phyloP scores from a whole-genome alignment of 23 red algal genomes.

The Gracilaria caudata region DNA sequence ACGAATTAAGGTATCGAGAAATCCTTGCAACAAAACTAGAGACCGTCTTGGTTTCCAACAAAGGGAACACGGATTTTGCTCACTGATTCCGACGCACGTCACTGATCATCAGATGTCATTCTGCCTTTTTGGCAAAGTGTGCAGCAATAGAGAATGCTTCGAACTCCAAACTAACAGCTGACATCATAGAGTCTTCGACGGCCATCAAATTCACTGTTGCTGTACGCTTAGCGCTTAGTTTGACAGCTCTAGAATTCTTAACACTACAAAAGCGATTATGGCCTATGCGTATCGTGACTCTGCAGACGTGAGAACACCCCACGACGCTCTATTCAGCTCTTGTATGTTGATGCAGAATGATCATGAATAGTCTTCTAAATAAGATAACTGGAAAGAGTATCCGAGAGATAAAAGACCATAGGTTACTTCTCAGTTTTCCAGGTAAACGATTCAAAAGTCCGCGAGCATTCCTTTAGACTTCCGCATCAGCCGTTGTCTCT shows the following conservation, averaged over 20 bases:
- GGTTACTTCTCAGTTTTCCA: not conserved
- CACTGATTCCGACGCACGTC: no score
- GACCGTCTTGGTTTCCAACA: no score
- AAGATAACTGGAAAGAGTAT: no score
- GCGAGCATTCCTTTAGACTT: slow-evolving; percentile 65
- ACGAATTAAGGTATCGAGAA: no score
- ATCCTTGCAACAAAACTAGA: no score
- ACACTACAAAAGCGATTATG: not conserved
- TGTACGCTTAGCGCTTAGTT: not conserved
- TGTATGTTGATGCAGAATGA: not conserved
- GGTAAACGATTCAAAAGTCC: slow-evolving; percentile 7
- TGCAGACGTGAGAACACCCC: not conserved
- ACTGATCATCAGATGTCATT: no score
- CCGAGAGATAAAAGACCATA: no score
- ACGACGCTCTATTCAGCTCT: not conserved
- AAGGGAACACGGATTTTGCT: no score
- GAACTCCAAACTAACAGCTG: not conserved
- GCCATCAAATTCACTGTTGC: not conserved
- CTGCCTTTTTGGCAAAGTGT: no score
- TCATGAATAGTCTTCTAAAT: no score
- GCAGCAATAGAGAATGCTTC: not conserved
- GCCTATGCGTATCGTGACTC: not conserved
- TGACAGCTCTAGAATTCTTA: not conserved
- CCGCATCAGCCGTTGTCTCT: slow-evolving; percentile 55
- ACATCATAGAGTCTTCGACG: not conserved